phyloP scores from a whole-genome alignment of 257 asterid species.

The Solanum pimpinellifolium region DNA sequence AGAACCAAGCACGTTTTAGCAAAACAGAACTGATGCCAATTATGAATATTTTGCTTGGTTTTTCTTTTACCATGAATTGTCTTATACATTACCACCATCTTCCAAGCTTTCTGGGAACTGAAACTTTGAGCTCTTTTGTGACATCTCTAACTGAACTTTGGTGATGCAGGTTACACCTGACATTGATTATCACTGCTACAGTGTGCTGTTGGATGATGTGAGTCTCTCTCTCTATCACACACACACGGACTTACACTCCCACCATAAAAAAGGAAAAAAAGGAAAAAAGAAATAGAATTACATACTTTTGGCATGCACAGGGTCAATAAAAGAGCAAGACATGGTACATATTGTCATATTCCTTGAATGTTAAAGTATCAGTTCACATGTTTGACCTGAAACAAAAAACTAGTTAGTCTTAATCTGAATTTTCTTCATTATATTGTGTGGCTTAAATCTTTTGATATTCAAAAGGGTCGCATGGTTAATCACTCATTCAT shows the following conservation, averaged over 20 bases:
- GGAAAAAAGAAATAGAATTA: neutral
- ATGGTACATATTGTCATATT: neutral
- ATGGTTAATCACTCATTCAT: neutral
- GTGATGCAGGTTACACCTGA: constrained; percentile 71
- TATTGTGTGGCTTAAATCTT: neutral
- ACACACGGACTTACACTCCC: neutral
- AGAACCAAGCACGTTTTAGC: neutral
- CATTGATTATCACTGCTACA: constrained; percentile 85
- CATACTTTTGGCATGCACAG: neutral
- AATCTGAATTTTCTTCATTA: neutral
- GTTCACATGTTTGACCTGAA: neutral
- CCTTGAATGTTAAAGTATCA: neutral
- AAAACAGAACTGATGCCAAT: neutral
- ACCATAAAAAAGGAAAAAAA: neutral
- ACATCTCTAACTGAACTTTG: neutral
- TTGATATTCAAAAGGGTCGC: neutral
- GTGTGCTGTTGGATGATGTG: constrained; percentile 99
- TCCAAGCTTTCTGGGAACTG: neutral
- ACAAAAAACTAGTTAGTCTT: neutral
- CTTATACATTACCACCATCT: neutral
- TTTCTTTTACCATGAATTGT: neutral
- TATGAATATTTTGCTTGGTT: neutral
- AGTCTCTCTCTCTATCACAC: constrained; percentile 12
- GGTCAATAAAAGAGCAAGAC: neutral
- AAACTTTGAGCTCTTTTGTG: neutral